Conservation (phyloP, 805 yeast species). For the Priceomyces melissophilus region DNA sequence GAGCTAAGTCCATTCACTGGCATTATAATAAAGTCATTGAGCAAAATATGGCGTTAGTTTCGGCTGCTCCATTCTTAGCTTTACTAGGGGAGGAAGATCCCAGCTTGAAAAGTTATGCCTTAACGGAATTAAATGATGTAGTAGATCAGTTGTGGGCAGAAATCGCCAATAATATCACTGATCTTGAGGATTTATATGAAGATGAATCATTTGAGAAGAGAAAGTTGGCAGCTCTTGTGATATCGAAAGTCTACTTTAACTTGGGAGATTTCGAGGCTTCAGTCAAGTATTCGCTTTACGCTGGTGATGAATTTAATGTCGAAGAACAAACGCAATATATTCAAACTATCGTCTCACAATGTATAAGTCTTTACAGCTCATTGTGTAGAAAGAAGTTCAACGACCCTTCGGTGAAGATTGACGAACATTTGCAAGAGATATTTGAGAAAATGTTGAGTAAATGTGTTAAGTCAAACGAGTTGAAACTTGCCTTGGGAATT, state of each 20-base stretch:
- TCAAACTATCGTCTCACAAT: conserved; percentile 90
- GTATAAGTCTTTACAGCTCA: conserved; percentile 77
- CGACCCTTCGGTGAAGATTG: conserved; percentile 37
- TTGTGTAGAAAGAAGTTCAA: conserved; percentile 48
- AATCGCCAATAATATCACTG: conserved; percentile 83
- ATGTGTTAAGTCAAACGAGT: conserved; percentile 69
- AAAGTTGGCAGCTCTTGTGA: conserved; percentile 83
- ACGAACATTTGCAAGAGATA: conserved; percentile 60
- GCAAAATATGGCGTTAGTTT: conserved; percentile 54
- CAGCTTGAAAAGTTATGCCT: conserved; percentile 76
- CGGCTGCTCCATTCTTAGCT: conserved; percentile 92
- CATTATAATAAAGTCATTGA: too few relatives aligned
- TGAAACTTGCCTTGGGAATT: conserved; percentile 82
- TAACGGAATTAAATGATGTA: conserved; percentile 71
- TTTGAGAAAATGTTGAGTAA: conserved; percentile 85
- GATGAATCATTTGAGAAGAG: conserved; percentile 74
- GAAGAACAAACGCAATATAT: conserved; percentile 78
- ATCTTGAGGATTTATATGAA: conserved; percentile 88
- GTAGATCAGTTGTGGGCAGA: conserved; percentile 97
- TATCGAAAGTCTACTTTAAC: conserved; percentile 86
- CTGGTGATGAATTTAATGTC: conserved; percentile 76
- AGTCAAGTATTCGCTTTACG: conserved; percentile 81
- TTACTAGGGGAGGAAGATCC: conserved; percentile 80
- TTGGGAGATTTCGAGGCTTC: conserved; percentile 91
- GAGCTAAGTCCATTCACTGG: too few relatives aligned